A percentile compares a stretch with the other conserved stretches of the same genome.
Conservation (phyloP, 257 asterid genomes). For the Lycium barbarum region DNA sequence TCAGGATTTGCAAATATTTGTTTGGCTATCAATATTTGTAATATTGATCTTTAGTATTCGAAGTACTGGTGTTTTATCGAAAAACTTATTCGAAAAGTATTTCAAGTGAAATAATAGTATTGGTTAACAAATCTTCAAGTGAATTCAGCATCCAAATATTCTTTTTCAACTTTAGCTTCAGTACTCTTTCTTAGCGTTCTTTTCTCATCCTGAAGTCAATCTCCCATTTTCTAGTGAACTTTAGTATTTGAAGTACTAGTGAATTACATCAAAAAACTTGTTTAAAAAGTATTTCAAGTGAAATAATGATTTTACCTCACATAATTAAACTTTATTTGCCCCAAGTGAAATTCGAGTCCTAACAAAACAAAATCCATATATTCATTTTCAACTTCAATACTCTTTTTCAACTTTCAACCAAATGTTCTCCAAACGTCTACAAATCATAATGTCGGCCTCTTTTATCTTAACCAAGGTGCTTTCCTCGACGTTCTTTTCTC, state of each 20-base stretch:
- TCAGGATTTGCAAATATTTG: background rate
- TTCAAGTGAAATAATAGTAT: background rate
- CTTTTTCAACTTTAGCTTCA: background rate
- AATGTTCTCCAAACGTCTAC: too few relatives aligned
- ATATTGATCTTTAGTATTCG: background rate
- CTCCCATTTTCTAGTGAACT: background rate
- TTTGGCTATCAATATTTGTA: background rate
- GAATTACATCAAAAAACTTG: too few relatives aligned
- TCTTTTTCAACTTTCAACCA: too few relatives aligned
- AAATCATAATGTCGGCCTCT: too few relatives aligned
- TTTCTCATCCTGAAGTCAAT: background rate
- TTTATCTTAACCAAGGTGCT: background rate
- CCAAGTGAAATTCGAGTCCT: too few relatives aligned
- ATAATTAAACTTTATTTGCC: too few relatives aligned
- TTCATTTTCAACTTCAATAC: too few relatives aligned
- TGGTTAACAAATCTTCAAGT: background rate
- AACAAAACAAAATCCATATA: too few relatives aligned
- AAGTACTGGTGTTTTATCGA: background rate
- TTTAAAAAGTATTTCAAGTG: too few relatives aligned
- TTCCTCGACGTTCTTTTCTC: background rate
- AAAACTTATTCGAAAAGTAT: background rate
- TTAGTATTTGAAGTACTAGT: too few relatives aligned
- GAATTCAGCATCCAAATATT: too few relatives aligned
- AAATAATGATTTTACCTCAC: too few relatives aligned
- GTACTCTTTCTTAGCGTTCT: background rate